A percentile compares a stretch with the other conserved stretches of the same genome.
These are phyloP conservation scores for Xylariaceae sp. DNA, from an alignment of 2,329 filamentous ascomycete species.

Conservation along the genomic window DNA sequence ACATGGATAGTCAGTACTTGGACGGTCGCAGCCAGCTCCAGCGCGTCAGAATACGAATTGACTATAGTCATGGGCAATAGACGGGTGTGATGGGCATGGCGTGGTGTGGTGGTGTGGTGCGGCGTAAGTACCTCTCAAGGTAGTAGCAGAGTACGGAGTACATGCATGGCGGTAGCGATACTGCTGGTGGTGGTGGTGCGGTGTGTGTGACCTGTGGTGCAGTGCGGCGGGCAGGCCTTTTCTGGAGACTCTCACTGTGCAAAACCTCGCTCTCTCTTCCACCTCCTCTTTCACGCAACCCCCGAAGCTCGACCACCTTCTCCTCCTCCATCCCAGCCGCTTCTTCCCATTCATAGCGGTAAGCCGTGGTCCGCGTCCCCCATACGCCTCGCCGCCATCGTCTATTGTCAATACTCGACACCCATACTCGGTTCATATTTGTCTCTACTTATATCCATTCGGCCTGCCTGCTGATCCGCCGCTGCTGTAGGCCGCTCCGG, in stretches of 20 bases:
- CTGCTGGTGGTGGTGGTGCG: too few relatives aligned
- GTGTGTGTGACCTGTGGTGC: neutral
- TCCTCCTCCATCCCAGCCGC: conserved; percentile 15
- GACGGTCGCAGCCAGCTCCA: too few relatives aligned
- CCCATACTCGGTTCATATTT: too few relatives aligned
- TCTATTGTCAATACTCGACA: conserved; percentile 2
- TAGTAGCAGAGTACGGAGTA: too few relatives aligned
- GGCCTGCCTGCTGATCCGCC: conserved; percentile 11
- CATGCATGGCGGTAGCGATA: too few relatives aligned
- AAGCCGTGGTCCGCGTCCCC: conserved; percentile 14
- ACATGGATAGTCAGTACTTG: too few relatives aligned
- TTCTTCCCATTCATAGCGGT: conserved; percentile 17
- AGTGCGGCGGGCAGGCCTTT: conserved; percentile 19
- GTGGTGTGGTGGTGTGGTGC: too few relatives aligned
- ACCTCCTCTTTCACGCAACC: conserved; percentile 25
- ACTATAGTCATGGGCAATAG: too few relatives aligned
- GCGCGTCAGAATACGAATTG: too few relatives aligned
- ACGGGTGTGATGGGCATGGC: too few relatives aligned
- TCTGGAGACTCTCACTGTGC: conserved; percentile 22
- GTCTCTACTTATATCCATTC: too few relatives aligned
- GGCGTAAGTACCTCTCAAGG: too few relatives aligned
- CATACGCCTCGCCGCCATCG: conserved; percentile 8
- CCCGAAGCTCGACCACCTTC: conserved; percentile 10
- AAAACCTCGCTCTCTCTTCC: conserved; percentile 27
- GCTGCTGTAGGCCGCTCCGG: conserved; percentile 19